Evolutionary conservation across 164 flowering plant species (phyloP), one percentile per base, ranked within the genome.

Genomic region (Annona cherimola): DNA sequence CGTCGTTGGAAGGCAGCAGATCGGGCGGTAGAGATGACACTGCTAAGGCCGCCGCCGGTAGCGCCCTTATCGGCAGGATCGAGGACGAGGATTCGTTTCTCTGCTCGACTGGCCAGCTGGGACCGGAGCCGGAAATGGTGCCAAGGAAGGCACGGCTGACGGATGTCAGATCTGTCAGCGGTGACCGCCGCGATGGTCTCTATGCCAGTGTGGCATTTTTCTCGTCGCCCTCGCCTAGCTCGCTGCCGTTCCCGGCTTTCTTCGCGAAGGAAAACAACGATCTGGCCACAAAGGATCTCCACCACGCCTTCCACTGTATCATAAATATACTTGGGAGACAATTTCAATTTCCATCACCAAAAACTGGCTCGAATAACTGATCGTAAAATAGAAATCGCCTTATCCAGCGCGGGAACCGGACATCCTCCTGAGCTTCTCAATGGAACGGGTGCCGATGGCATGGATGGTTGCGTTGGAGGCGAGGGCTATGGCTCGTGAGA

Each of bases 361-460:
- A n/a, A n/a, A n/a, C n/a, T n/a, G n/a, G n/a, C n/a, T n/a, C n/a
- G n/a, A n/a, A n/a, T n/a, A n/a, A n/a, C n/a, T n/a, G n/a, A n/a
- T n/a, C n/a, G n/a, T n/a, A n/a, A n/a, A n/a, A n/a, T n/a, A n/a
- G n/a, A n/a, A n/a, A n/a, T n/a, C n/a, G n/a, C n/a, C n/a, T n/a
- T n/a, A n/a, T n/a, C n/a, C n/a, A n/a, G n/a, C n/a, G n/a, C n/a
- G n/a, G n/a, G n/a, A n/a, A n/a, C n/a, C n/a, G n/a, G n/a, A n/a
- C n/a, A n/a, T n/a, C n/a, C 12, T 54, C 43, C 61, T 0, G 14
- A 92, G 90, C 70, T 87, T 89, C 18, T 86, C 87, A 68, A 75
- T 0, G 3, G 86, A 80, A 16, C 93, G 93, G 80, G 90, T 89
- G 69, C 83, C 89, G 76, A 89, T 62, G 70, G 90, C 91, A 71